A percentile compares a stretch with the other conserved stretches of the same genome.
Conservation (phyloP, 129 eudicot genomes). For the Apium graveolens region DNA sequence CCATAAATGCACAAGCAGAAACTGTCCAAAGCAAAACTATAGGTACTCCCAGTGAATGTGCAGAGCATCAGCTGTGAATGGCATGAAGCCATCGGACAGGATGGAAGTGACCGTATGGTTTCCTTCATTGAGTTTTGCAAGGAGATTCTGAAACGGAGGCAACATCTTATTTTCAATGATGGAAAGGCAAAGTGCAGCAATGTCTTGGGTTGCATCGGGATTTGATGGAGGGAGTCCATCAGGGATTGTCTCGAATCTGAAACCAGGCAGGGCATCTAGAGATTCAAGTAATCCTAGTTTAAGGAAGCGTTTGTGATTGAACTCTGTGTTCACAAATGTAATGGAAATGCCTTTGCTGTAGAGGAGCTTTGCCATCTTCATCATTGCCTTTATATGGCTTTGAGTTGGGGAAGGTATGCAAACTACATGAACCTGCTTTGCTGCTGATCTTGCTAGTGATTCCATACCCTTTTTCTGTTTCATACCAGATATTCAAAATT, state of each 20-base stretch:
- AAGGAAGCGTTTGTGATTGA: neutral
- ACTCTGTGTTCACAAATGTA: neutral
- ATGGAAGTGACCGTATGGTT: neutral
- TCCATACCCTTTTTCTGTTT: neutral
- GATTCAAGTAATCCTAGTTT: neutral
- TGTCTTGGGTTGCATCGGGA: neutral
- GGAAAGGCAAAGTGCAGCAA: neutral
- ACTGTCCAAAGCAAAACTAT: slow-evolving; percentile 2
- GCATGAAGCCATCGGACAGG: slow-evolving; percentile 13
- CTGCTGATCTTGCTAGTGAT: neutral
- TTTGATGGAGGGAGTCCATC: slow-evolving; percentile 5
- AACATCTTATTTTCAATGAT: neutral
- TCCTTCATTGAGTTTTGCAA: neutral
- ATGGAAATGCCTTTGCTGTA: neutral
- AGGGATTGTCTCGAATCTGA: neutral
- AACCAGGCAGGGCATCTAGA: neutral
- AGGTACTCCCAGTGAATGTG: neutral
- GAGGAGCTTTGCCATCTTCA: slow-evolving; percentile 3
- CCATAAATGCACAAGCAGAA: slow-evolving; percentile 9
- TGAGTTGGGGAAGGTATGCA: neutral
- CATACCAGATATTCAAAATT: no score
- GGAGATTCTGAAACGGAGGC: neutral
- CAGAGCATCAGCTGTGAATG: neutral
- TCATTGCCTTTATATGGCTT: neutral
- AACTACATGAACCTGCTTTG: neutral